Evolutionary conservation across 129 eudicot genomes (phyloP).

Genomic region (Gnaphalium uliginosum): DNA sequence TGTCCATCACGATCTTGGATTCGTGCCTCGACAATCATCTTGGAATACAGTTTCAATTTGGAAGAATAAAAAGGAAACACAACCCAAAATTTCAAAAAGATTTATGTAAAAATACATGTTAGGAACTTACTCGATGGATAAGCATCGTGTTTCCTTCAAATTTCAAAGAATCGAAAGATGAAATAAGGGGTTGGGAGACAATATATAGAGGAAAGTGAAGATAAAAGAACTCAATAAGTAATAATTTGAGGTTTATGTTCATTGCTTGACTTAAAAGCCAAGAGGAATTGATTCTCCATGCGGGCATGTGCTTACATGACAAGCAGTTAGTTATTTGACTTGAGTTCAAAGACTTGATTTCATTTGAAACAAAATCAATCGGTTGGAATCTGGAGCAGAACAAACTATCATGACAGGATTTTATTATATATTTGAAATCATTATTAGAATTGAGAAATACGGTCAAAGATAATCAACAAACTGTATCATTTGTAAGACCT

Average conservation of each 20-base stretch:
- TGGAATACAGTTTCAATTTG: slow-evolving; percentile 10
- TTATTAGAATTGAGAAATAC: neutral
- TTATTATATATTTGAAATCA: too few relatives aligned
- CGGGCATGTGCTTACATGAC: slow-evolving; percentile 35
- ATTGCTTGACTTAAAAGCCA: slow-evolving; percentile 41
- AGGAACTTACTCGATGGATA: slow-evolving; percentile 32
- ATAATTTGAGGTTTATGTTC: slow-evolving; percentile 31
- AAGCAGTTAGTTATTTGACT: slow-evolving; percentile 25
- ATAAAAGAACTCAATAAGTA: neutral
- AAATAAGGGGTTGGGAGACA: slow-evolving; percentile 1
- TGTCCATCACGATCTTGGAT: slow-evolving; percentile 13
- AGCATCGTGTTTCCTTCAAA: neutral
- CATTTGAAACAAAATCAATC: too few relatives aligned
- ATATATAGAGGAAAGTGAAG: slow-evolving; percentile 11
- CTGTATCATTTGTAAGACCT: too few relatives aligned
- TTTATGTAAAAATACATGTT: neutral
- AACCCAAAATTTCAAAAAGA: slow-evolving; percentile 2
- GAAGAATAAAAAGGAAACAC: neutral
- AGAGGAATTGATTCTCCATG: slow-evolving; percentile 34
- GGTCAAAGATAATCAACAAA: too few relatives aligned
- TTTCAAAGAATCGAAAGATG: neutral
- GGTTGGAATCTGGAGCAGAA: too few relatives aligned
- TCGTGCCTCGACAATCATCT: slow-evolving; percentile 2
- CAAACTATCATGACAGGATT: too few relatives aligned
- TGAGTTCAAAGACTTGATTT: slow-evolving; percentile 17